These are phyloP conservation scores for Penicillium lagena DNA, from an alignment of 495 filamentous ascomycete species.

Conservation along the genomic window DNA sequence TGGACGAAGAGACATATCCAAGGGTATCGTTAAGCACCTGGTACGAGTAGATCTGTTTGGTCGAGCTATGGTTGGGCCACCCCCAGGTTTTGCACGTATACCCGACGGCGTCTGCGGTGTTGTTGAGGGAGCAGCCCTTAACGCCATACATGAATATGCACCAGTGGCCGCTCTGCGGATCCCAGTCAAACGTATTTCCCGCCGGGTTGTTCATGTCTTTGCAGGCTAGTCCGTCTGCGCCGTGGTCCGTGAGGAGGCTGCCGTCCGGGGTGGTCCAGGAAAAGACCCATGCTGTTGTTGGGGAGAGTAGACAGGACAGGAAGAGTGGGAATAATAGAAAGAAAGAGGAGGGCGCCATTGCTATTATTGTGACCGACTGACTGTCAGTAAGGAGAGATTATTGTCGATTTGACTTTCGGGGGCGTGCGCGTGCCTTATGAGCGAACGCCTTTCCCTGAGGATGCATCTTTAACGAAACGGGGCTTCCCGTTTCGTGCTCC, in stretches of 20 bases:
- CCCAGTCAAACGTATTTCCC: conserved; percentile 5
- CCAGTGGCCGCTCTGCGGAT: conserved; percentile 1
- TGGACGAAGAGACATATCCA: too few relatives aligned
- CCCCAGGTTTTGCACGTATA: conserved; percentile 3
- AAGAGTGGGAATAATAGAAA: background rate
- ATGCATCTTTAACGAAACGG: too few relatives aligned
- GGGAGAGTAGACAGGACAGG: background rate
- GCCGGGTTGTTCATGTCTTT: conserved; percentile 3
- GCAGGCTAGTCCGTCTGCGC: background rate
- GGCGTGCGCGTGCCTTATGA: too few relatives aligned
- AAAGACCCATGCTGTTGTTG: conserved; percentile 4
- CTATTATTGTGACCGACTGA: too few relatives aligned
- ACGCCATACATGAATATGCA: conserved; percentile 3
- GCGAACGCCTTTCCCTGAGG: too few relatives aligned
- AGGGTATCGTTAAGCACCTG: background rate
- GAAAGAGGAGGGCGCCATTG: conserved; percentile 1
- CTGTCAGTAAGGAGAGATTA: too few relatives aligned
- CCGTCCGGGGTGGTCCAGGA: conserved; percentile 1
- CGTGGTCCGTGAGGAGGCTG: background rate
- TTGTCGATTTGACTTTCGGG: too few relatives aligned
- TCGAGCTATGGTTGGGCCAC: background rate
- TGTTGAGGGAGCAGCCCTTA: background rate
- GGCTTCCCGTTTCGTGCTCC: too few relatives aligned
- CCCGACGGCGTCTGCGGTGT: conserved; percentile 1
- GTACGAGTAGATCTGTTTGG: background rate